Conservation (phyloP, 1,284 basidiomycete genomes). For the Apiotrichum veenhuisii region DNA sequence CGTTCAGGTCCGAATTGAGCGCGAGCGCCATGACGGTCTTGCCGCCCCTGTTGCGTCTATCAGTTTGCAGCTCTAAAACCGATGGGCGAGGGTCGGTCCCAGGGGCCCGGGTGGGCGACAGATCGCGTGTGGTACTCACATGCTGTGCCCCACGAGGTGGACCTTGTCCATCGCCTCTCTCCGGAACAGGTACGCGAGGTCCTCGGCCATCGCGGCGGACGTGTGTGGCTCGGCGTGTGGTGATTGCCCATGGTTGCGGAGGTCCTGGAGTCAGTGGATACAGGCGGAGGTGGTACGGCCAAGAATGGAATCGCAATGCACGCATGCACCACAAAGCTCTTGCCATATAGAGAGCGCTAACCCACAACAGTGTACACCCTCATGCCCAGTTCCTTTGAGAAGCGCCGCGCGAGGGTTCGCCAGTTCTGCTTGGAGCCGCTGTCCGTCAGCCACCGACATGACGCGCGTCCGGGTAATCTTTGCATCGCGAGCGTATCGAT, state of each 20-base stretch:
- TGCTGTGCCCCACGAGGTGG: slow-evolving; percentile 56
- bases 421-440: slow-evolving; percentile 59
- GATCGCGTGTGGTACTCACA: slow-evolving; percentile 49
- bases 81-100: too few relatives aligned
- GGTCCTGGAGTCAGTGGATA: slow-evolving; percentile 45
- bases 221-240: slow-evolving; percentile 53
- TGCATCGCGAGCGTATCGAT: too few relatives aligned
- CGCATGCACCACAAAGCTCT: too few relatives aligned
- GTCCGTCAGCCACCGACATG: neutral
- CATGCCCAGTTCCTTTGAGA: slow-evolving; percentile 51
- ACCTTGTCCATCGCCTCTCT: slow-evolving; percentile 45
- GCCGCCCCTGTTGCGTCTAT: slow-evolving; percentile 57
- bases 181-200: slow-evolving; percentile 50
- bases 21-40: slow-evolving; percentile 56
- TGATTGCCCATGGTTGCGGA: slow-evolving; percentile 56
- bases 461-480: neutral
- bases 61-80: too few relatives aligned
- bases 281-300: neutral
- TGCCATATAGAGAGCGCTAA: too few relatives aligned
- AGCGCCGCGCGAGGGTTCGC: slow-evolving; percentile 53
- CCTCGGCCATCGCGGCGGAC: slow-evolving; percentile 51
- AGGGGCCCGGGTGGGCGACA: too few relatives aligned
- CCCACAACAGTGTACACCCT: slow-evolving; percentile 54
- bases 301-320: neutral
- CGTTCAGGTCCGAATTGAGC: slow-evolving; percentile 45